These are phyloP conservation scores for Quercus bicolor DNA, from an alignment of 306 rosid genomes.

Conservation along the genomic window DNA sequence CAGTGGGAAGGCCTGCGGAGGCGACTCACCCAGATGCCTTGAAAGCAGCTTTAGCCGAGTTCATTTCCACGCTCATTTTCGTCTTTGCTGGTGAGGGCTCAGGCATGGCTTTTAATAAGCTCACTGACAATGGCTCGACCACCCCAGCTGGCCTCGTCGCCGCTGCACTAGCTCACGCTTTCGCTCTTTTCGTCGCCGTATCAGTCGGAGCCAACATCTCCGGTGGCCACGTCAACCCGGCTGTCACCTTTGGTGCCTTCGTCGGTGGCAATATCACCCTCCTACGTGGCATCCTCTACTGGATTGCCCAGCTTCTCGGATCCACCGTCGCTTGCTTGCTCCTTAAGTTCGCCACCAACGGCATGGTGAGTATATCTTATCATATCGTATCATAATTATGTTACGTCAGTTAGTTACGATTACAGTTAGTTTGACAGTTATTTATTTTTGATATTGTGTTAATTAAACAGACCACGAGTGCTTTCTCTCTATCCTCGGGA, in stretches of 20 bases:
- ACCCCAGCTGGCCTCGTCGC: constrained; percentile 64
- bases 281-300: constrained; percentile 69
- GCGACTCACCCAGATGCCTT: constrained; percentile 60
- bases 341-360: constrained; percentile 52
- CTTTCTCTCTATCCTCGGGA: constrained; percentile 52
- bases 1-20: constrained; percentile 64
- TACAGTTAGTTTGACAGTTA: background rate
- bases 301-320: constrained; percentile 87
- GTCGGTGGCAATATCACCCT: constrained; percentile 78
- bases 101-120: constrained; percentile 75
- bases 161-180: constrained; percentile 74
- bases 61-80: constrained; percentile 80
- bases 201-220: constrained; percentile 74
- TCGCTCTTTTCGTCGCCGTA: constrained; percentile 81
- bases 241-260: constrained; percentile 86
- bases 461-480: constrained; percentile 43
- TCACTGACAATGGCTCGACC: constrained; percentile 45
- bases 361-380: constrained; percentile 37
- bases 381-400: background rate
- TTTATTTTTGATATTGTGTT: background rate
- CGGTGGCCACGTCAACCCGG: constrained; percentile 96
- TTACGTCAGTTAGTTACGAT: background rate
- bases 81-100: constrained; percentile 93
- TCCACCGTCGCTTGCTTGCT: constrained; percentile 63
- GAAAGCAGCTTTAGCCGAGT: constrained; percentile 72